Percentiles rank a stretch among this genome's conserved stretches.
Conservation (phyloP, 139 green algal species). For the Volvox reticuliferus region DNA sequence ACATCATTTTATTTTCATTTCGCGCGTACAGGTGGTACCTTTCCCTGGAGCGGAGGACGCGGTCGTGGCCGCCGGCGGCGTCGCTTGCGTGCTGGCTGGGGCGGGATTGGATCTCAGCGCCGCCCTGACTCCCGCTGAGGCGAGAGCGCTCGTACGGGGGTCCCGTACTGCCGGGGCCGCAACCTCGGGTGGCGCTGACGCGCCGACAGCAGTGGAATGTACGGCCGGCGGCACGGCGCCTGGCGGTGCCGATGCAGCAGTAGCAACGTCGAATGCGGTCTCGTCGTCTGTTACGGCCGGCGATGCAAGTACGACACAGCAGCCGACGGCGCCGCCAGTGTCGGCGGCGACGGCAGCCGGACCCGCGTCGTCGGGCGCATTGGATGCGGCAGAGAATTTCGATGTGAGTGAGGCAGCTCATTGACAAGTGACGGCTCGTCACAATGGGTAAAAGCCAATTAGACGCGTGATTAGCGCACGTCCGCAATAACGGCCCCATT, state of each 20-base stretch:
- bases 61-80: constrained; percentile 69
- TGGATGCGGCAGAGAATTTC: background rate
- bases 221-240: too few species aligned
- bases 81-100: constrained; percentile 63
- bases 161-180: background rate
- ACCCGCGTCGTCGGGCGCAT: background rate
- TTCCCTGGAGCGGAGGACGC: constrained; percentile 67
- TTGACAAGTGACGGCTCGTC: too few species aligned
- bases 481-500: too few species aligned
- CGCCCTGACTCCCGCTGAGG: background rate
- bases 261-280: background rate
- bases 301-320: background rate
- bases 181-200: too few species aligned
- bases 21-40: constrained; percentile 64
- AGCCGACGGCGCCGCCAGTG: too few species aligned
- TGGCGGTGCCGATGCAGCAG: background rate
- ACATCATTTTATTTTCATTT: too few species aligned
- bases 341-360: too few species aligned
- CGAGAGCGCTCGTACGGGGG: constrained; percentile 2
- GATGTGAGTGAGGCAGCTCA: background rate
- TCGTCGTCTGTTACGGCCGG: too few species aligned
- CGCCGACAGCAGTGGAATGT: background rate
- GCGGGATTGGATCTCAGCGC: constrained; percentile 48
- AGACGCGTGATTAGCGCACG: too few species aligned
- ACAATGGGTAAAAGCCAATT: too few species aligned